Base-by-base conservation (phyloP, 371 early-diverging fungal genomes). In the Blastocladiella emersonii region DNA sequence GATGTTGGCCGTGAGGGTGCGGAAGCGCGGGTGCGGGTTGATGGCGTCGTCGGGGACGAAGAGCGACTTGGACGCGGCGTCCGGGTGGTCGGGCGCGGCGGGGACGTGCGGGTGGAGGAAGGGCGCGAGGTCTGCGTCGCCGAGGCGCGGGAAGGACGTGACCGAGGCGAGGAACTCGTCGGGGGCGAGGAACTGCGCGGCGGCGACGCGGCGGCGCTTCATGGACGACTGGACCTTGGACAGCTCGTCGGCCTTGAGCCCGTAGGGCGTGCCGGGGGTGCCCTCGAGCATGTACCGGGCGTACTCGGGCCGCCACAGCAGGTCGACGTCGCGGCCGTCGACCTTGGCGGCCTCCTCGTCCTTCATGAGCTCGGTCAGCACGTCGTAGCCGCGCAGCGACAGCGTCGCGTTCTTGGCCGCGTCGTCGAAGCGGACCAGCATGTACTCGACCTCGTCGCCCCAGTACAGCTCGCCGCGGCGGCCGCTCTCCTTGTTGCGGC, bases 371-470 rank as follows among this genome's bases (percentile, higher is more conserved):
- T 79, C 76, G n/a, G 74, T 78, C 25, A 95, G 79, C 37, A 91
- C 81, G 68, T 91, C 91, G 74, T 87, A 83, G n/a, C 87, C 94
- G 21, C 86, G 82, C 59, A 91, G 74, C 23, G 89, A 87, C 39
- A 95, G 78, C 57, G 81, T 81, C 32, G 88, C 92, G 4, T 76
- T 79, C 65, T 85, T 73, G 25, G 77, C 72, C 57, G 81, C 75
- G 12, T 87, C 83, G 70, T 98, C 90, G 36, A 87, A 78, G 45
- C 82, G 74, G 30, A 96, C 84, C 32, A 95, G 88, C 68, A 92
- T 80, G 73, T 95, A 96, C 72, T 98, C 98, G 61, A 95, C 79
- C 82, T 98, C 98, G 69, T 98, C 98, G 61, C 98, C 98, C 96
- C 97, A 98, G 21, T 89, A 76, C 25, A 95, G 77, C 56, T 77